These are phyloP conservation scores for Sphagnum contortum DNA, from an alignment of 225 moss, liverwort and hornwort genomes.

Conservation along the genomic window DNA sequence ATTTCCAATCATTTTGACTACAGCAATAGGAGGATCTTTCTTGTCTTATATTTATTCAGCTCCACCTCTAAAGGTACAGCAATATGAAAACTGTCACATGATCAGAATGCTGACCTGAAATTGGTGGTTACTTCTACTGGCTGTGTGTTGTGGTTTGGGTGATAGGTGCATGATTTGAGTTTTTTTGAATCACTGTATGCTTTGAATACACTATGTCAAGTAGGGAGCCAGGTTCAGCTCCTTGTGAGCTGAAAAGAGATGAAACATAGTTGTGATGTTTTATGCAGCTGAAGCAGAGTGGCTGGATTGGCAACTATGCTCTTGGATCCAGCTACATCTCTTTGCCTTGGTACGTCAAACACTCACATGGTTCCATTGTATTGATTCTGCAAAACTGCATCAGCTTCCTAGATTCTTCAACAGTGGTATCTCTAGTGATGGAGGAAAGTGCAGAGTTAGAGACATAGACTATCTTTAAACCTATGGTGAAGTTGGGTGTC, in stretches of 20 bases:
- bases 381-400: background rate
- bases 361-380: background rate
- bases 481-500: too few species aligned
- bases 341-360: slow-evolving; percentile 54
- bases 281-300: slow-evolving; percentile 81
- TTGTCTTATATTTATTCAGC: slow-evolving; percentile 96
- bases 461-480: too few species aligned
- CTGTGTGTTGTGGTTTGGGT: too few species aligned
- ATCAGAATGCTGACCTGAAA: too few species aligned
- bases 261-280: background rate
- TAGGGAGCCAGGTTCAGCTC: background rate
- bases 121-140: too few species aligned
- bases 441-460: too few species aligned
- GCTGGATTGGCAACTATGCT: slow-evolving; percentile 89
- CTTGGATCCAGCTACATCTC: slow-evolving; percentile 88
- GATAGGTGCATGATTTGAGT: too few species aligned
- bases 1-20: slow-evolving; percentile 66
- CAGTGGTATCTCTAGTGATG: too few species aligned
- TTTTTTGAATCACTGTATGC: too few species aligned
- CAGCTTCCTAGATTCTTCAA: too few species aligned
- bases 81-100: too few species aligned
- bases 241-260: background rate
- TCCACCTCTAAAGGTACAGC: slow-evolving; percentile 73
- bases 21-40: slow-evolving; percentile 73
- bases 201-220: too few species aligned